Percentiles rank a stretch among this genome's conserved stretches.
Evolutionary conservation across 768 basidiomycete genomes (phyloP).

Genomic region (Tricholoma furcatifolium): DNA sequence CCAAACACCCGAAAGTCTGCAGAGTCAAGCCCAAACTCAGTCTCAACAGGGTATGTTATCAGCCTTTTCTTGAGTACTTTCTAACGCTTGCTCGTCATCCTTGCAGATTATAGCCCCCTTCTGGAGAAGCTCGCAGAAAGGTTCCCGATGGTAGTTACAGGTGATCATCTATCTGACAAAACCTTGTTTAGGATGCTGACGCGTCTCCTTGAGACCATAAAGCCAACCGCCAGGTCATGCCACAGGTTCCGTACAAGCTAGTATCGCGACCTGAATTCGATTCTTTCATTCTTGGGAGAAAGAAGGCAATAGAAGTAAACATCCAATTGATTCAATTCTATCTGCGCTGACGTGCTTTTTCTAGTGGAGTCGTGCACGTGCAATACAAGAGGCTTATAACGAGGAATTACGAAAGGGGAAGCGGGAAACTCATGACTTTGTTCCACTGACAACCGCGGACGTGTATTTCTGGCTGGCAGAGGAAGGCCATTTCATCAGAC

Average conservation of each 20-base stretch:
- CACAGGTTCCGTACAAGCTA: constrained; percentile 39
- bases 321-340: background rate
- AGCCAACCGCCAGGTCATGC: constrained; percentile 19
- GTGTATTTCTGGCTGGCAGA: constrained; percentile 46
- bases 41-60: constrained; percentile 1
- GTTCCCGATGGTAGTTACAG: constrained; percentile 45
- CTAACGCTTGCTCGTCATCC: background rate
- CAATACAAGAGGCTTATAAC: constrained; percentile 41
- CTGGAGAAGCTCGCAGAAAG: constrained; percentile 30
- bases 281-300: constrained; percentile 38
- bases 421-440: constrained; percentile 15
- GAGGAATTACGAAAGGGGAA: constrained; percentile 15
- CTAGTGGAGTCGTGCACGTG: constrained; percentile 49
- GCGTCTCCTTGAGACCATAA: constrained; percentile 22
- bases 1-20: constrained; percentile 1
- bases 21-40: background rate
- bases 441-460: constrained; percentile 39
- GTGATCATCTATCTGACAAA: constrained; percentile 18
- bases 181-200: background rate
- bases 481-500: constrained; percentile 35
- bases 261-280: constrained; percentile 35
- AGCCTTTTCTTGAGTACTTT: constrained; percentile 5
- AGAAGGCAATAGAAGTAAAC: constrained; percentile 52
- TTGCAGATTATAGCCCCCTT: constrained; percentile 24
- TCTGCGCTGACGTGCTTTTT: background rate